These are phyloP conservation scores for Crucibulum laeve DNA, from an alignment of 768 basidiomycete species.

Conservation along the genomic window DNA sequence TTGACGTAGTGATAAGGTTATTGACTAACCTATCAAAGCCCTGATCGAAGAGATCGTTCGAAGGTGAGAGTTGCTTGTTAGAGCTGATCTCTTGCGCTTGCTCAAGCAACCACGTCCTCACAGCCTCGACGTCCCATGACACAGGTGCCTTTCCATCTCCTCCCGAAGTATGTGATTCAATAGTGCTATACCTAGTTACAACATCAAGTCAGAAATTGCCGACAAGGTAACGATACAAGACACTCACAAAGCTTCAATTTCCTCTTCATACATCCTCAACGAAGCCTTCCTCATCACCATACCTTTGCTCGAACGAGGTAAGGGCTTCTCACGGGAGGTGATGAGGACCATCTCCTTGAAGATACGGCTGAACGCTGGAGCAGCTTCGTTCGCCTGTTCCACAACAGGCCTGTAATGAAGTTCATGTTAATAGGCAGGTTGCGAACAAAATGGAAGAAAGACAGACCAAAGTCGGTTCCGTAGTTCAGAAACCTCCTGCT, in stretches of 20 bases:
- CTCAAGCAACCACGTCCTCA: conserved; percentile 12
- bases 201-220: neutral
- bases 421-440: neutral
- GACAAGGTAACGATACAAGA: conserved; percentile 6
- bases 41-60: conserved; percentile 22
- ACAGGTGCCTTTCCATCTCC: conserved; percentile 2
- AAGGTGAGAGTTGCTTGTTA: conserved; percentile 10
- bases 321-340: conserved; percentile 30
- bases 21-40: conserved; percentile 20
- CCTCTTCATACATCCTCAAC: conserved; percentile 26
- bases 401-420: conserved; percentile 25
- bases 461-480: conserved; percentile 28
- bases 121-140: conserved; percentile 4
- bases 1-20: neutral
- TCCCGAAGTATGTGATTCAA: conserved; percentile 5
- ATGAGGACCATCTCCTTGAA: conserved; percentile 51
- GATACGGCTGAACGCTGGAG: conserved; percentile 36
- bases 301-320: conserved; percentile 33
- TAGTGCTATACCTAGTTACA: conserved; percentile 1
- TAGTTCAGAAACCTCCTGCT: conserved; percentile 19
- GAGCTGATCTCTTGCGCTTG: conserved; percentile 21
- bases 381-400: conserved; percentile 35
- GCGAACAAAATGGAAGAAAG: neutral
- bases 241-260: conserved; percentile 34
- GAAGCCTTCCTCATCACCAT: conserved; percentile 30